Evolutionary conservation across 2,329 filamentous ascomycete species (phyloP).

Genomic region (Trichoderma sp.): DNA sequence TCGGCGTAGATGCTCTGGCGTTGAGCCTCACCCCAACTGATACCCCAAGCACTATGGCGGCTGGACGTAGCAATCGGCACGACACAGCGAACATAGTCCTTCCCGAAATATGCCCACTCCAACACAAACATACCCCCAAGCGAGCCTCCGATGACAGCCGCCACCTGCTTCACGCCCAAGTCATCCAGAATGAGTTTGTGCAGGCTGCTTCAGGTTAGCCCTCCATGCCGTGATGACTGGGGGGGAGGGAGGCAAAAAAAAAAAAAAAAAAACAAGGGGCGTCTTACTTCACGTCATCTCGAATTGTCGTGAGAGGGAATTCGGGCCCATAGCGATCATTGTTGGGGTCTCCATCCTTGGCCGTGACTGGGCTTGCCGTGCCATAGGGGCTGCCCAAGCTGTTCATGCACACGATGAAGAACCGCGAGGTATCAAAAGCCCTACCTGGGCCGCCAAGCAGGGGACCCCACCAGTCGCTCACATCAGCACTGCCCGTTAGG

Average conservation of each 20-base stretch:
- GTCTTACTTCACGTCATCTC: constrained; percentile 88
- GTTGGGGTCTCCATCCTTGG: constrained; percentile 72
- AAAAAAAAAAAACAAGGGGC: not conserved
- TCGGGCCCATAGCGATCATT: constrained; percentile 87
- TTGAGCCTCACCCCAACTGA: constrained; percentile 87
- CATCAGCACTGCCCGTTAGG: constrained; percentile 79
- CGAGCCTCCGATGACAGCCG: constrained; percentile 76
- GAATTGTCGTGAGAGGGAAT: constrained; percentile 90
- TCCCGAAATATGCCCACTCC: constrained; percentile 88
- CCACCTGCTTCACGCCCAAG: constrained; percentile 73
- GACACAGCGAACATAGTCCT: constrained; percentile 74
- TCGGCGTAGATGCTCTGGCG: constrained; percentile 95
- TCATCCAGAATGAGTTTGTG: constrained; percentile 80
- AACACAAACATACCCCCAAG: constrained; percentile 90
- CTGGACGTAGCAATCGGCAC: constrained; percentile 84
- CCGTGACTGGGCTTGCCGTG: constrained; percentile 83
- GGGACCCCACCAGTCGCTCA: constrained; percentile 85
- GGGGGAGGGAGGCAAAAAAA: constrained; percentile 9
- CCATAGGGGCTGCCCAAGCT: constrained; percentile 82
- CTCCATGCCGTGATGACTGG: not conserved
- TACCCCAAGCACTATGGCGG: constrained; percentile 83
- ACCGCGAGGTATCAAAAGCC: constrained; percentile 76
- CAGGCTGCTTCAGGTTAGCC: constrained; percentile 51
- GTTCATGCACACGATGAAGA: constrained; percentile 85
- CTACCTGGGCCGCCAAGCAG: constrained; percentile 73